Base-by-base conservation (phyloP, 2,329 filamentous ascomycete species). In the Cryphonectria parasitica region DNA sequence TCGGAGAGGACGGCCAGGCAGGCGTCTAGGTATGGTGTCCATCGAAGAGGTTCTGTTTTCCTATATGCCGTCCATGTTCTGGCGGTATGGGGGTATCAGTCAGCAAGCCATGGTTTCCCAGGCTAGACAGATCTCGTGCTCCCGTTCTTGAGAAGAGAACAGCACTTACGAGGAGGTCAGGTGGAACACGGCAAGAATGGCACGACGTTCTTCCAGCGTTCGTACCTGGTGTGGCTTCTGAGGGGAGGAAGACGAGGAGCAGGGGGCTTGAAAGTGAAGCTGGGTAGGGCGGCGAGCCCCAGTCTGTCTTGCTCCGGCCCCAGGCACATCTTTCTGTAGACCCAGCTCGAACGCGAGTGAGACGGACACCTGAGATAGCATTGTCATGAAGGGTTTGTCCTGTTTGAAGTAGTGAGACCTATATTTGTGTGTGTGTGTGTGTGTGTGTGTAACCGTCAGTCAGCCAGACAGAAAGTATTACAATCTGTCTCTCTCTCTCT, bases 321-420 rank as follows among this genome's bases (percentile, higher is more conserved):
- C 34, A 43, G 64, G 17, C 6, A 66, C 34, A 60, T 76, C 75
- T 17, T 72, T 72, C 62, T 77, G 74, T 39, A 77, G 68, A n/a
- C 69, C 71, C 3, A 77, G 36, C 17, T 77, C 76, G 56, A 73
- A 70, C n/a, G 75, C 74, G 13, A 77, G 63, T 1, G 74, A 74
- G 3, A 76, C 69, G 15, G 75, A 74, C 6, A 77, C 39, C 43
- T 76, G 74, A 10, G 75, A 60, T 5, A 77, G 71, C 73, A 75
- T 77, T 36, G 58, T 70, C 75, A 76, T 75, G 49, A 76, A 76
- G 2, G 75, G 76, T 34, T 73, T 76, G 34, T 77, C 76, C 66
- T 77, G 72, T 66, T 77, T 77, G 66, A 77, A 75, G 56, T 75
- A 75, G 31, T 77, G 74, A 39, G 74, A 77, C 76, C 76, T 75